A percentile compares a stretch with the other conserved stretches of the same genome.
Evolutionary conservation across 257 asterid genomes (phyloP).

Genomic region (Solanum pimpinellifolium): DNA sequence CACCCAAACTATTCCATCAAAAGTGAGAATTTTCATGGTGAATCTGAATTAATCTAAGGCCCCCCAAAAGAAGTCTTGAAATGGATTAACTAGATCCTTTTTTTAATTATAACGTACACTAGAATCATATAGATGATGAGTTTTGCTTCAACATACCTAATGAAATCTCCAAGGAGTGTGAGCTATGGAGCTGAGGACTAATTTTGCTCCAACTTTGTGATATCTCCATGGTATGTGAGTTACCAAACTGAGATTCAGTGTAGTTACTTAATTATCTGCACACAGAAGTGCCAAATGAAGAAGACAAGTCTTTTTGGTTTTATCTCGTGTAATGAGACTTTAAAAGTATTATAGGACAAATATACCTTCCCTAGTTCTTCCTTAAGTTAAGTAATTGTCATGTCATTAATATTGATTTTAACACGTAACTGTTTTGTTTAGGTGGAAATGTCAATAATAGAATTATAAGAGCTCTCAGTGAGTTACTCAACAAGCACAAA

Average conservation of each 20-base stretch:
- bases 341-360: not conserved
- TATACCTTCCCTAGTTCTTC: not conserved
- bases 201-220: not conserved
- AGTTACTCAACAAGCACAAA: not conserved
- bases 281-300: not conserved
- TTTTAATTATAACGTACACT: not conserved
- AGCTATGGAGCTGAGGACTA: not conserved
- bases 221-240: not conserved
- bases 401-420: not conserved
- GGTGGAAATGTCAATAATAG: not conserved
- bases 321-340: not conserved
- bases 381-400: not conserved
- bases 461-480: not conserved
- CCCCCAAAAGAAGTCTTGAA: not conserved
- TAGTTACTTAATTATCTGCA: not conserved
- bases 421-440: not conserved
- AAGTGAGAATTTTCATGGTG: not conserved
- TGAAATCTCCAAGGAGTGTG: not conserved
- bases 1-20: not conserved
- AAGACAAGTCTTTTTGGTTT: not conserved
- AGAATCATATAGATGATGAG: not conserved
- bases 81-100: not conserved
- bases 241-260: not conserved
- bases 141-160: not conserved
- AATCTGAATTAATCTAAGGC: not conserved